These are phyloP conservation scores for Erysimum pusillum DNA, from an alignment of 441 rosid genomes.

Conservation along the genomic window DNA sequence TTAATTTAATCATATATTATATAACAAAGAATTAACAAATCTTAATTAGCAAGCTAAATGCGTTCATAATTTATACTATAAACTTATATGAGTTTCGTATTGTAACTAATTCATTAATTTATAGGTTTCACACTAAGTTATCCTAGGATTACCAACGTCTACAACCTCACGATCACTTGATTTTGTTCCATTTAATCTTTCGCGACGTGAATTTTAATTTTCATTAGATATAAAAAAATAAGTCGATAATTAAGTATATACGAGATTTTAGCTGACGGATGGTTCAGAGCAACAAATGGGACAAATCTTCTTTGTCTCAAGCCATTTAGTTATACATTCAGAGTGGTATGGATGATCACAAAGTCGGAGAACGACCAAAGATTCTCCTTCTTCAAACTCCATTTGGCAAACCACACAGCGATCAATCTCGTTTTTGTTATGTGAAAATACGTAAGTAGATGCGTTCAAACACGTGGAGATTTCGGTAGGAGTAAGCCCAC, in stretches of 20 bases:
- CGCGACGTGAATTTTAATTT: not conserved
- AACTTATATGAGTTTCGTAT: too few species aligned
- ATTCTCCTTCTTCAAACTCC: conserved; percentile 73
- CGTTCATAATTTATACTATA: too few species aligned
- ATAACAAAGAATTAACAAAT: too few species aligned
- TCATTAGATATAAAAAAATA: not conserved
- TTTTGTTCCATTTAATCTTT: not conserved
- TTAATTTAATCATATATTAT: too few species aligned
- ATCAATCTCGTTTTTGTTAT: conserved; percentile 53
- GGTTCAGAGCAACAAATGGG: conserved; percentile 77
- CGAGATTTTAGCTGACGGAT: conserved; percentile 25
- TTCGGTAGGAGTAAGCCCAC: conserved; percentile 58
- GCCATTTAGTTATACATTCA: conserved; percentile 76
- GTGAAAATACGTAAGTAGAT: conserved; percentile 32
- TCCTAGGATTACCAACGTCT: not conserved
- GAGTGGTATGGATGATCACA: conserved; percentile 77
- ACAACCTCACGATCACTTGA: conserved; percentile 1
- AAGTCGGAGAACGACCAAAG: conserved; percentile 54
- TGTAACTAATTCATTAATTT: too few species aligned
- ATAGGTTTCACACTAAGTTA: too few species aligned
- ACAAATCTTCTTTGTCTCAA: conserved; percentile 73
- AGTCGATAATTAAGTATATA: not conserved
- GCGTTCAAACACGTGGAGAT: conserved; percentile 54
- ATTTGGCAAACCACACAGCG: conserved; percentile 82
- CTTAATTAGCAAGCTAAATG: too few species aligned